Percentiles rank a stretch among this genome's conserved stretches.
Evolutionary conservation across 345 rosid species (phyloP).

Genomic region (Sisymbrium irio): DNA sequence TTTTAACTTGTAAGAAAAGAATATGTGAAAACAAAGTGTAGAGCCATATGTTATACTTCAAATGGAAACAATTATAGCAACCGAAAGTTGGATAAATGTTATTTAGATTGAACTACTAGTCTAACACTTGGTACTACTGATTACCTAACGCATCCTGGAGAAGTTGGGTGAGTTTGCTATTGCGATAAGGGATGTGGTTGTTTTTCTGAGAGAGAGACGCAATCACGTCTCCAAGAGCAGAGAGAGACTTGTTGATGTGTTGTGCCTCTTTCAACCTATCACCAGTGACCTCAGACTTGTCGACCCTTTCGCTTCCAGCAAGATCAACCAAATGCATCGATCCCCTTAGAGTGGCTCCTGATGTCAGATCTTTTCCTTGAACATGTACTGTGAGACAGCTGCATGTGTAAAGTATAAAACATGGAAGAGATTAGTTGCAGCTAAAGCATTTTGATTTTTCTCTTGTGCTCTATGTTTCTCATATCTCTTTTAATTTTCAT

Average conservation of each 20-base stretch:
- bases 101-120: neutral
- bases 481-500: neutral
- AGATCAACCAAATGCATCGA: slow-evolving; percentile 96
- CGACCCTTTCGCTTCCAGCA: slow-evolving; percentile 94
- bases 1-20: neutral
- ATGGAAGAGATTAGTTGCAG: slow-evolving; percentile 15
- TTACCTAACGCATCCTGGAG: slow-evolving; percentile 96
- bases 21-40: neutral
- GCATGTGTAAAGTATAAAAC: slow-evolving; percentile 31
- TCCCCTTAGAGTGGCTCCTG: slow-evolving; percentile 67
- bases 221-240: slow-evolving; percentile 94
- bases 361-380: slow-evolving; percentile 76
- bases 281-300: slow-evolving; percentile 91
- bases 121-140: neutral
- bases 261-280: slow-evolving; percentile 92
- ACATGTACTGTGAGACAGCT: slow-evolving; percentile 96
- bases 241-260: slow-evolving; percentile 83
- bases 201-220: slow-evolving; percentile 81
- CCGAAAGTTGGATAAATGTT: neutral
- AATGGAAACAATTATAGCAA: neutral
- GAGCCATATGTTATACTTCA: neutral
- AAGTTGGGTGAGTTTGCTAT: slow-evolving; percentile 93
- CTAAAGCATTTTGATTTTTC: neutral
- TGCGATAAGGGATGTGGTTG: slow-evolving; percentile 87
- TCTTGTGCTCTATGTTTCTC: neutral